Conservation (phyloP, 2,329 filamentous ascomycete genomes). For the Akanthomyces dipterigenus region DNA sequence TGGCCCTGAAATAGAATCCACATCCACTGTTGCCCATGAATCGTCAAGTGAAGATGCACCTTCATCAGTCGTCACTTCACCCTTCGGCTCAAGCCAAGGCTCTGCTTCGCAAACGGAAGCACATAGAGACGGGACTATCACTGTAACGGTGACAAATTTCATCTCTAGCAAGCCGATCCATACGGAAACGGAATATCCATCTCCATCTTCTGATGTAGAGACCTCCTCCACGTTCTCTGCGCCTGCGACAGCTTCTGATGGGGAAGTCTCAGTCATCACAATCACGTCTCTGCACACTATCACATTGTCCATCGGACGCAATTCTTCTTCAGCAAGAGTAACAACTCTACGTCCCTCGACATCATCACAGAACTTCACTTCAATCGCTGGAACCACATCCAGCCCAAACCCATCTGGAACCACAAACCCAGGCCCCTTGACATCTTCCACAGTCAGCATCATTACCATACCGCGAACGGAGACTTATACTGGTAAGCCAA, state of each 20-base stretch:
- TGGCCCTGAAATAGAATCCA: slow-evolving; percentile 1
- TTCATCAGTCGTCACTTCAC: background rate
- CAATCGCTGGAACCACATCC: background rate
- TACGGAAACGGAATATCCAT: background rate
- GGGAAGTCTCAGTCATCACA: background rate
- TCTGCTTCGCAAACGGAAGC: background rate
- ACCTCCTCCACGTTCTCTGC: background rate
- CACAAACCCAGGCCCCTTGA: background rate
- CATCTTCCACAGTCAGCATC: background rate
- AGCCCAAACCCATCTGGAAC: background rate
- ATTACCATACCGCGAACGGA: slow-evolving; percentile 6
- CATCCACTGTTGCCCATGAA: background rate
- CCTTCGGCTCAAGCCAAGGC: background rate
- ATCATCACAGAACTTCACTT: background rate
- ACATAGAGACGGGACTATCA: background rate
- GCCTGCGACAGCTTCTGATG: background rate
- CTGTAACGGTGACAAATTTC: slow-evolving; percentile 6
- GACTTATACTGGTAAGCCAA: background rate
- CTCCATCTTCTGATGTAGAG: background rate
- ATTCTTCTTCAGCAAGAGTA: background rate
- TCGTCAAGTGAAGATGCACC: background rate
- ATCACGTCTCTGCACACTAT: slow-evolving; percentile 4
- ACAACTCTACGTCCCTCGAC: background rate
- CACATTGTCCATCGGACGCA: background rate
- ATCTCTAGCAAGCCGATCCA: background rate